Conservation (phyloP, 495 filamentous ascomycete species). For the Halenospora varia region DNA sequence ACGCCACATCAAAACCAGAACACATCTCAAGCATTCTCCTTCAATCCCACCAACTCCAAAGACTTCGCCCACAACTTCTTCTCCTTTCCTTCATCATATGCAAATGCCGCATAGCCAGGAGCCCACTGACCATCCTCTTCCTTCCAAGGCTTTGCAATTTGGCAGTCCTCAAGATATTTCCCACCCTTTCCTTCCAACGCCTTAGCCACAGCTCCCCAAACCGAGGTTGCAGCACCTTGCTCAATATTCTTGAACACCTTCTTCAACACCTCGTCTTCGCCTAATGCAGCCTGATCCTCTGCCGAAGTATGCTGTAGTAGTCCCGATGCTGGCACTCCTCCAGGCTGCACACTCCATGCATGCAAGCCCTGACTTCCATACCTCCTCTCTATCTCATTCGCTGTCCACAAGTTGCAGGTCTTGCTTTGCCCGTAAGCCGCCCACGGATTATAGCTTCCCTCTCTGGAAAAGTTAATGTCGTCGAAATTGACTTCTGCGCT, state of each 20-base stretch:
- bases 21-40: too few relatives aligned
- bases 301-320: conserved; percentile 24
- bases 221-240: conserved; percentile 41
- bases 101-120: neutral
- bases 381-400: conserved; percentile 38
- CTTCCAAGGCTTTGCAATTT: neutral
- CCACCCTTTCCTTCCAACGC: conserved; percentile 37
- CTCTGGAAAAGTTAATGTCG: conserved; percentile 40
- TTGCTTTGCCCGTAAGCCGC: conserved; percentile 46
- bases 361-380: conserved; percentile 37
- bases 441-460: conserved; percentile 27
- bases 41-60: conserved; percentile 1
- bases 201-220: conserved; percentile 36
- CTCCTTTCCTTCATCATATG: neutral
- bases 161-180: conserved; percentile 33
- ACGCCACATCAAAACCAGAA: too few relatives aligned
- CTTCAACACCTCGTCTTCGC: conserved; percentile 8
- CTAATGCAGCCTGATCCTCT: conserved; percentile 12
- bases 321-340: conserved; percentile 30
- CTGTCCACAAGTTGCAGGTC: conserved; percentile 45
- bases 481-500: conserved; percentile 33
- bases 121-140: neutral
- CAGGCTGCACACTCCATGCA: conserved; percentile 37
- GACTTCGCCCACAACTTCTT: neutral
- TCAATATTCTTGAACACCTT: conserved; percentile 32